Evolutionary conservation across 2,329 filamentous ascomycete genomes (phyloP).

Genomic region (Colletotrichum chlorophyti): DNA sequence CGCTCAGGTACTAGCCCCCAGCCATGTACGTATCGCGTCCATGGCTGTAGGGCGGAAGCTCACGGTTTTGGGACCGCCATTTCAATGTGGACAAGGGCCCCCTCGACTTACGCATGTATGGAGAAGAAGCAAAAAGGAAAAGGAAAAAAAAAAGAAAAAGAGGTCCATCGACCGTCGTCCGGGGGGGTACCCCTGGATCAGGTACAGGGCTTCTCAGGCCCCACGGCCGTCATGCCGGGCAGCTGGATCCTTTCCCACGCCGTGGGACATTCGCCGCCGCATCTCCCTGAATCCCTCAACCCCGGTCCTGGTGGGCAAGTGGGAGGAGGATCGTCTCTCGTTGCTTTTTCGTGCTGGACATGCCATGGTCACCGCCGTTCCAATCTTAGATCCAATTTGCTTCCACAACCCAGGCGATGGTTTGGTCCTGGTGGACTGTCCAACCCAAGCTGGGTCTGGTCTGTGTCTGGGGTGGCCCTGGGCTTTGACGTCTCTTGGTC

Average conservation of each 20-base stretch:
- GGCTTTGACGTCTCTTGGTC: slow-evolving; percentile 30
- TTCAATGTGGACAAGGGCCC: slow-evolving; percentile 11
- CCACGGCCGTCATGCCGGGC: slow-evolving; percentile 31
- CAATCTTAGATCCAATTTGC: slow-evolving; percentile 32
- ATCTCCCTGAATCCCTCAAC: slow-evolving; percentile 29
- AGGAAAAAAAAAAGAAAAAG: background rate
- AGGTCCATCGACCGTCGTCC: slow-evolving; percentile 16
- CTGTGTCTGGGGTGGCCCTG: slow-evolving; percentile 29
- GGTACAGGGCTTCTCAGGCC: slow-evolving; percentile 27
- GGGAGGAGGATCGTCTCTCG: slow-evolving; percentile 31
- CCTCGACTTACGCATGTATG: slow-evolving; percentile 16
- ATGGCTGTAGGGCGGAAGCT: slow-evolving; percentile 22
- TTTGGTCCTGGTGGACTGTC: slow-evolving; percentile 30
- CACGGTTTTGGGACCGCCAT: slow-evolving; percentile 14
- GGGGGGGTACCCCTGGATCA: slow-evolving; percentile 28
- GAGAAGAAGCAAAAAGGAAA: too few species aligned
- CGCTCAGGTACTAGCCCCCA: slow-evolving; percentile 7
- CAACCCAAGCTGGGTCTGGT: slow-evolving; percentile 30
- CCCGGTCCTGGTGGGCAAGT: slow-evolving; percentile 30
- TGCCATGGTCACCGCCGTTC: slow-evolving; percentile 32
- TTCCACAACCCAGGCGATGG: slow-evolving; percentile 26
- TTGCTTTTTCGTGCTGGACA: slow-evolving; percentile 30
- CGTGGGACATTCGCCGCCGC: slow-evolving; percentile 29
- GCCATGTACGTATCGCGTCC: slow-evolving; percentile 4
- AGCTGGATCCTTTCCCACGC: slow-evolving; percentile 26